These are phyloP conservation scores for Cyclotella sp. DNA, from an alignment of 108 stramenopile genomes.

Conservation along the genomic window DNA sequence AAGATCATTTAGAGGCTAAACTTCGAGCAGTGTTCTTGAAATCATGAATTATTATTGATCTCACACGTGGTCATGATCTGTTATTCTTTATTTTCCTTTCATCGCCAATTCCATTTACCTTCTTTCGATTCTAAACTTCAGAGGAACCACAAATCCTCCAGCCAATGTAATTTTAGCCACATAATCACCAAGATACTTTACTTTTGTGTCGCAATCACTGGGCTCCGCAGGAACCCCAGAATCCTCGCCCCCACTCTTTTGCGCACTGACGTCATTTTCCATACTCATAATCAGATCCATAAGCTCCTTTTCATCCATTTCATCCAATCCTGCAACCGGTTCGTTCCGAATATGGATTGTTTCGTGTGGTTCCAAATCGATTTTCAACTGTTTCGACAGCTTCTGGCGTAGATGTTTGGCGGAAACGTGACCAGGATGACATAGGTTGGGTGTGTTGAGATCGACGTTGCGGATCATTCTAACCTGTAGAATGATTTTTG, in stretches of 20 bases:
- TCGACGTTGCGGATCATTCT: slow-evolving; percentile 81
- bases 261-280: slow-evolving; percentile 9
- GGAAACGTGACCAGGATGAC: slow-evolving; percentile 78
- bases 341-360: slow-evolving; percentile 61
- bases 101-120: slow-evolving; percentile 43
- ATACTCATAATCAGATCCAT: slow-evolving; percentile 56
- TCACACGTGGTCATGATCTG: no score
- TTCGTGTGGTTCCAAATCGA: slow-evolving; percentile 84
- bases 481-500: slow-evolving; percentile 32
- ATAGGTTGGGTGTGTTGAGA: slow-evolving; percentile 55
- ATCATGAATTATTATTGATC: no score
- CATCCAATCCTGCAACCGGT: slow-evolving; percentile 52
- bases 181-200: slow-evolving; percentile 75
- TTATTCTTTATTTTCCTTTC: neutral
- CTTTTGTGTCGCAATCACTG: slow-evolving; percentile 54
- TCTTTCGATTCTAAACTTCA: slow-evolving; percentile 60
- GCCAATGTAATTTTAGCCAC: slow-evolving; percentile 73
- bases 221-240: neutral
- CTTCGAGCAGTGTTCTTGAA: no score
- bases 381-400: slow-evolving; percentile 82
- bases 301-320: slow-evolving; percentile 59
- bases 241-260: slow-evolving; percentile 13
- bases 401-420: slow-evolving; percentile 70
- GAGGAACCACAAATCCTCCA: slow-evolving; percentile 73
- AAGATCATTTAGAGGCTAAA: no score